Evolutionary conservation across 768 basidiomycete species (phyloP).

Genomic region (Dictyophora rubrovolvata): DNA sequence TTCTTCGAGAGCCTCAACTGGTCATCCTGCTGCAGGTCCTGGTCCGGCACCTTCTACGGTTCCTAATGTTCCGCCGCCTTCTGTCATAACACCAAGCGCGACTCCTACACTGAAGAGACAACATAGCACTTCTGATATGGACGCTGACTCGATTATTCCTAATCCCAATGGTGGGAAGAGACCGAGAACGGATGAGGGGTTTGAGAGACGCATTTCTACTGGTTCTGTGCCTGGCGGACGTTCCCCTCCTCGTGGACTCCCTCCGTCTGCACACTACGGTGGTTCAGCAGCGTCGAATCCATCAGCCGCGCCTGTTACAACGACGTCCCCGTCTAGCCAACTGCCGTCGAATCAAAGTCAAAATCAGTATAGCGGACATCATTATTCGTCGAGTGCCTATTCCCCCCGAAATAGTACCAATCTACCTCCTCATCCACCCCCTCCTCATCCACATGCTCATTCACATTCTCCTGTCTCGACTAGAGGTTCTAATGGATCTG

Average conservation of each 20-base stretch:
- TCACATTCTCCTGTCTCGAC: neutral
- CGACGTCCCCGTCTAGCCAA: neutral
- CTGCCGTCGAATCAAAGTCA: neutral
- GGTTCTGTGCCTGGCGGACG: neutral
- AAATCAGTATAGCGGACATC: neutral
- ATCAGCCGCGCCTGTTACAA: neutral
- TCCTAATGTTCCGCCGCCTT: conserved; percentile 39
- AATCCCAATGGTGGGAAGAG: conserved; percentile 34
- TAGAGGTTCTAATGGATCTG: neutral
- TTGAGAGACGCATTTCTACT: neutral
- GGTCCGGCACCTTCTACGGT: conserved; percentile 1
- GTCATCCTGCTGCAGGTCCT: conserved; percentile 11
- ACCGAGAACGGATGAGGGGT: conserved; percentile 39
- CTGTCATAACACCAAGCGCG: conserved; percentile 15
- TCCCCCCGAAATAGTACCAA: neutral
- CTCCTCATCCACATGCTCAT: neutral
- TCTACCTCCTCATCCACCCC: neutral
- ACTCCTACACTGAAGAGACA: conserved; percentile 50
- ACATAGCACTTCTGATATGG: conserved; percentile 37
- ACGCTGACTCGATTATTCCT: neutral
- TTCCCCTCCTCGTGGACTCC: neutral
- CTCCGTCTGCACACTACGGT: too few species aligned
- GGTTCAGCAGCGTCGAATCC: neutral
- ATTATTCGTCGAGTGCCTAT: neutral
- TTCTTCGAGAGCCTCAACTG: conserved; percentile 21